Evolutionary conservation across 306 rosid species (phyloP).

Genomic region (Casuarina cunninghamiana): DNA sequence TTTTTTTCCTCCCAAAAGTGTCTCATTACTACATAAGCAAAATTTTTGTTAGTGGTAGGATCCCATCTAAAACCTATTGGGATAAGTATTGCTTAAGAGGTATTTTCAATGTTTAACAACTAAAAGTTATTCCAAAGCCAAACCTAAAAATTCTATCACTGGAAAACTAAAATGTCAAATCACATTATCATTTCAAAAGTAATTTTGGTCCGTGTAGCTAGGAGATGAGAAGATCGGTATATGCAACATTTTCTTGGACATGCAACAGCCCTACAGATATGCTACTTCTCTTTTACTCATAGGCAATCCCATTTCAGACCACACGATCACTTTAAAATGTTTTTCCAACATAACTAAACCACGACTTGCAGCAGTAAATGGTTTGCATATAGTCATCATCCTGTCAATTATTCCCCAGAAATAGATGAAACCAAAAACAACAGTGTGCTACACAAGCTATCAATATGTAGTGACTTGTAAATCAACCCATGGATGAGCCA

Average conservation of each 20-base stretch:
- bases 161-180: background rate
- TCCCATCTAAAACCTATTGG: no score
- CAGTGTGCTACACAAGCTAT: background rate
- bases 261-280: background rate
- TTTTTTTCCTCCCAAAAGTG: no score
- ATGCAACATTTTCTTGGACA: background rate
- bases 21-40: no score
- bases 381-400: background rate
- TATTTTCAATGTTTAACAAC: no score
- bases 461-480: no score
- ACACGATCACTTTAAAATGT: background rate
- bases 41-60: no score
- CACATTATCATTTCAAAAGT: background rate
- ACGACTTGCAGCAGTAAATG: background rate
- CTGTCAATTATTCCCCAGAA: background rate
- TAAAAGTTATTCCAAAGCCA: no score
- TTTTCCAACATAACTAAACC: background rate
- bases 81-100: no score
- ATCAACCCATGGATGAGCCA: background rate
- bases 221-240: background rate
- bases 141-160: background rate
- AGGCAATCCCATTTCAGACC: constrained; percentile 3
- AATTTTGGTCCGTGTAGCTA: background rate
- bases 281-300: background rate
- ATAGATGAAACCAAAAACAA: constrained; percentile 8